Evolutionary conservation across 345 rosid genomes (phyloP), one percentile per base, ranked within the genome.

Genomic region (thale cress (Arabidopsis thaliana)): DNA sequence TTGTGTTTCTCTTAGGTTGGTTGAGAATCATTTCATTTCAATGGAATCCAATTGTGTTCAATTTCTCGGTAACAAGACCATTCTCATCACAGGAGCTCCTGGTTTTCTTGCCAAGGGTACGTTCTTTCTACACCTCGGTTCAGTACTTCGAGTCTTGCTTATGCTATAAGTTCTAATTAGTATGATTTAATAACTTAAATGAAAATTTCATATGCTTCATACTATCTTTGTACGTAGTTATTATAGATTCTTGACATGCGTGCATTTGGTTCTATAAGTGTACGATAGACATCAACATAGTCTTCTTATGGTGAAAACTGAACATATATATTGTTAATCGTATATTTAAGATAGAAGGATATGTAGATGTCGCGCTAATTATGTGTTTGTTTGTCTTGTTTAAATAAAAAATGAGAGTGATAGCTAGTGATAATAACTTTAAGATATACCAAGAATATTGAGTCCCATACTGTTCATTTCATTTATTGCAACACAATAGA

Each of bases 31-130:
- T 13, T 30, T 50, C 53, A 6, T 62, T 70, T 56, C 80, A 64
- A 56, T 78, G 74, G 81, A 78, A 20, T 59, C 50, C 11, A 78
- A 67, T 11, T 72, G 64, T 55, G 22, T 74, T 64, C 66, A 61
- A 13, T 82, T 79, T 75, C 72, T 85, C 9, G 75, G 56, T 57
- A 57, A 78, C 49, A 85, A 85, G 76, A 79, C 78, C 14, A 72
- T 83, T 65, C 59, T 85, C 59, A 68, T 85, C 71, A 81, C 83
- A 24, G 88, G 88, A 14, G 82, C 78, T 46, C 77, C 88, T 57
- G 88, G 88, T 12, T 85, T 83, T 56, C 78, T 85, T 40, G 88
- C 79, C 37, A 85, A 85, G 49, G 71, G 84, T 79, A 70, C 48
- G 46, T 37, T 36, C 57, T 68, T 69, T 59, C 34, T 42, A 45